Conservation (phyloP, 176 grass and related monocot genomes). For the Musa acuminata region DNA sequence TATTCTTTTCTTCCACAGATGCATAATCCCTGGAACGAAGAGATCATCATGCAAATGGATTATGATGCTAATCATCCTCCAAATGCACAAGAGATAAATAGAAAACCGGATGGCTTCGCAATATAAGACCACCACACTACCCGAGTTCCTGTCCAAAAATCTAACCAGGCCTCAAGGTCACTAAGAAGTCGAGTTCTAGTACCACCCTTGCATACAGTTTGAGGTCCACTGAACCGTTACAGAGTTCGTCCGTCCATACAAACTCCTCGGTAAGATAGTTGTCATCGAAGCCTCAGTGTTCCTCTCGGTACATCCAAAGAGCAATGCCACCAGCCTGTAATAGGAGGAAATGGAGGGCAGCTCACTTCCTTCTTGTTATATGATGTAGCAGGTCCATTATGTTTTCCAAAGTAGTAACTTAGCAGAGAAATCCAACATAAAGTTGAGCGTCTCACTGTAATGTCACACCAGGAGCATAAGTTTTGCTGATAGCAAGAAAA, state of each 20-base stretch:
- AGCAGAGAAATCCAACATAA: not conserved
- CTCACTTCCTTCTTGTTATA: not conserved
- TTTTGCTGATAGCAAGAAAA: not conserved
- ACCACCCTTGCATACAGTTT: not conserved
- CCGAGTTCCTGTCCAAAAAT: not conserved
- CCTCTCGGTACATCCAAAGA: not conserved
- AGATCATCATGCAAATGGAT: conserved; percentile 12
- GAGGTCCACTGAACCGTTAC: not conserved
- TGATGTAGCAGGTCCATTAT: not conserved
- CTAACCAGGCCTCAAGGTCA: not conserved
- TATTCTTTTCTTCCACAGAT: not conserved
- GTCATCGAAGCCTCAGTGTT: not conserved
- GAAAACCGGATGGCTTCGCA: conserved; percentile 1
- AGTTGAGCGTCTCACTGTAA: not conserved
- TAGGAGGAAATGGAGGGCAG: not conserved
- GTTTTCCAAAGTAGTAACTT: not conserved
- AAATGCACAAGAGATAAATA: not conserved
- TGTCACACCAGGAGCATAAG: too few relatives aligned
- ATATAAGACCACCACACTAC: not conserved
- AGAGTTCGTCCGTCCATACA: not conserved
- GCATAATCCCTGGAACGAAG: conserved; percentile 6
- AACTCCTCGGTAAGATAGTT: not conserved
- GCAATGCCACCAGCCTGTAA: not conserved
- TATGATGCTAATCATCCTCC: conserved; percentile 11
- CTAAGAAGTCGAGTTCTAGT: not conserved